Evolutionary conservation across 106 monocot species (phyloP).

Genomic region (Platanthera guangdongensis): DNA sequence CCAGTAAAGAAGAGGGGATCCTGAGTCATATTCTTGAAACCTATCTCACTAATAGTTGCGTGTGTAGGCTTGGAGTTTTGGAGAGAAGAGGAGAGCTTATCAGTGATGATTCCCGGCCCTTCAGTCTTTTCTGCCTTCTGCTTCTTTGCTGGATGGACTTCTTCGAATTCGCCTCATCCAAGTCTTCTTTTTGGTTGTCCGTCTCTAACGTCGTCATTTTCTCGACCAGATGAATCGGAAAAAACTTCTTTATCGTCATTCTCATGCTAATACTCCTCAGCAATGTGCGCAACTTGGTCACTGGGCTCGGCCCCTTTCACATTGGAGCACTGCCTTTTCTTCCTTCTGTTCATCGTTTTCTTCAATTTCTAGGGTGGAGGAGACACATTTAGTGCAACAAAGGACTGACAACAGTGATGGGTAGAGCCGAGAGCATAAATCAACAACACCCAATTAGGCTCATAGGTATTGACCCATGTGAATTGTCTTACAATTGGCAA

Average conservation of each 20-base stretch:
- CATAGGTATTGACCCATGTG: no score
- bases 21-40: conserved; percentile 79
- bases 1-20: conserved; percentile 3
- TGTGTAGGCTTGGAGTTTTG: conserved; percentile 46
- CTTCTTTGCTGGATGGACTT: conserved; percentile 19
- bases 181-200: not conserved
- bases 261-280: not conserved
- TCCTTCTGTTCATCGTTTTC: conserved; percentile 13
- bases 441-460: no score
- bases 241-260: not conserved
- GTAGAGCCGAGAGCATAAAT: no score
- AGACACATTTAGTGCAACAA: no score
- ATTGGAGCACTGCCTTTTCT: not conserved
- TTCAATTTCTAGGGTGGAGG: not conserved
- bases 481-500: no score
- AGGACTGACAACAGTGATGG: no score
- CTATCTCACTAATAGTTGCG: conserved; percentile 65
- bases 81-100: conserved; percentile 51
- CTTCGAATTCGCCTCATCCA: conserved; percentile 11
- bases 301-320: conserved; percentile 2
- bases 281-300: not conserved
- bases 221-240: not conserved
- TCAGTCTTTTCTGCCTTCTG: conserved; percentile 19
- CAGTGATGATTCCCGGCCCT: conserved; percentile 44
- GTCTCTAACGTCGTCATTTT: not conserved